Conservation (phyloP, 352 stramenopile genomes). For the Globisporangium uncinulatum region DNA sequence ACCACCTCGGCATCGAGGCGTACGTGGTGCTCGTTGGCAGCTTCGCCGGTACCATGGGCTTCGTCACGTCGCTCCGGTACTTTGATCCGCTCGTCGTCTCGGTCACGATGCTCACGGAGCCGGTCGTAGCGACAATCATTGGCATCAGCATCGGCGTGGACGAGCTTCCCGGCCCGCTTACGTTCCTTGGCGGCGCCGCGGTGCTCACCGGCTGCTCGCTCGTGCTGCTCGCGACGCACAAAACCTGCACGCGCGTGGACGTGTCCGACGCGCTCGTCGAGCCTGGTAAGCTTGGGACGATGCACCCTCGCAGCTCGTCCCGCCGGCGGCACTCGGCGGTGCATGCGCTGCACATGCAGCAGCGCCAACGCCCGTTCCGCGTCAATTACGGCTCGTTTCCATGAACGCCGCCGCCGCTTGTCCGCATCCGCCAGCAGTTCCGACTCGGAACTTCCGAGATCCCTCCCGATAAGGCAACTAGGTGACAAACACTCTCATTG, state of each 20-base stretch:
- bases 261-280: conserved; percentile 27
- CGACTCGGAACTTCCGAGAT: too few species aligned
- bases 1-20: conserved; percentile 37
- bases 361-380: conserved; percentile 4
- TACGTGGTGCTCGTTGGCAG: conserved; percentile 46
- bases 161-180: conserved; percentile 24
- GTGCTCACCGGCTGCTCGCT: conserved; percentile 38
- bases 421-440: background rate
- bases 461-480: too few species aligned
- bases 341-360: conserved; percentile 5
- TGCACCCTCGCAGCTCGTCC: background rate
- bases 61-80: conserved; percentile 47
- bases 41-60: conserved; percentile 46
- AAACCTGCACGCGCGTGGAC: conserved; percentile 28
- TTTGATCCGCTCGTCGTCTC: conserved; percentile 59
- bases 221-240: conserved; percentile 32
- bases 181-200: conserved; percentile 29
- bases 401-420: background rate
- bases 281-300: background rate
- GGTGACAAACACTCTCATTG: too few species aligned
- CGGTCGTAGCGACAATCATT: conserved; percentile 39
- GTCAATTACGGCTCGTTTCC: conserved; percentile 21
- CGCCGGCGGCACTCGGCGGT: conserved; percentile 11
- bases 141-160: conserved; percentile 38
- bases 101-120: conserved; percentile 48